A percentile compares a stretch with the other conserved stretches of the same genome.
Evolutionary conservation across 371 early-diverging fungal genomes (phyloP).

Genomic region (Thermomucor indicae-seudaticae): DNA sequence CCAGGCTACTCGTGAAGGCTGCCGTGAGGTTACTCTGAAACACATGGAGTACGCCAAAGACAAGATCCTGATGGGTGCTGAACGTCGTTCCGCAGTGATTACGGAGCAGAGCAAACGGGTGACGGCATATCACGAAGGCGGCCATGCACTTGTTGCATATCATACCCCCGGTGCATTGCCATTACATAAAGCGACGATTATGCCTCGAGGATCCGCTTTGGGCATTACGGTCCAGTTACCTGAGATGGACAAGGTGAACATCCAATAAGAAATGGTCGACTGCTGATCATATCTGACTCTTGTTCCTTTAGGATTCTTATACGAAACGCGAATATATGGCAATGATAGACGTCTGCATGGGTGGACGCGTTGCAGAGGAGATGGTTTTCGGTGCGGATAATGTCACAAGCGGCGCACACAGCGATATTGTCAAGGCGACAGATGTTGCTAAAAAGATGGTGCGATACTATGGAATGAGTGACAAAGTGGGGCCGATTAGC

Average conservation of each 20-base stretch:
- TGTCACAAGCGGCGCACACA: conserved; percentile 92
- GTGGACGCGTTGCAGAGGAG: conserved; percentile 96
- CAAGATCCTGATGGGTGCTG: conserved; percentile 96
- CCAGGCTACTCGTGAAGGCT: conserved; percentile 79
- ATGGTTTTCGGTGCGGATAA: conserved; percentile 90
- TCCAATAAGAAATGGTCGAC: too few relatives aligned
- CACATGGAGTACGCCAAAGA: conserved; percentile 97
- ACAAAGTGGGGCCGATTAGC: conserved; percentile 71
- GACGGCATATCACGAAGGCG: conserved; percentile 98
- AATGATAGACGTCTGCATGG: conserved; percentile 95
- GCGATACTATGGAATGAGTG: conserved; percentile 90
- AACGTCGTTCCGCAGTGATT: conserved; percentile 87
- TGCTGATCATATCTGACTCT: too few relatives aligned
- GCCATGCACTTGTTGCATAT: conserved; percentile 94
- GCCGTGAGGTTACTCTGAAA: conserved; percentile 62
- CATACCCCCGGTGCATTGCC: conserved; percentile 95
- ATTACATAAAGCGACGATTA: conserved; percentile 97
- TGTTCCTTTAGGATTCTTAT: conserved; percentile 62
- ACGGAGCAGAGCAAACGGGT: conserved; percentile 81
- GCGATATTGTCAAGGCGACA: conserved; percentile 91
- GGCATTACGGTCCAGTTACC: conserved; percentile 96
- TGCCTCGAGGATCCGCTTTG: conserved; percentile 91
- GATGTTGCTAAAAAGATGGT: conserved; percentile 92
- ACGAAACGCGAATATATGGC: conserved; percentile 85
- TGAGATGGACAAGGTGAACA: conserved; percentile 78